Base-by-base conservation (phyloP, 768 basidiomycete species). In the Grammothele lineata region DNA sequence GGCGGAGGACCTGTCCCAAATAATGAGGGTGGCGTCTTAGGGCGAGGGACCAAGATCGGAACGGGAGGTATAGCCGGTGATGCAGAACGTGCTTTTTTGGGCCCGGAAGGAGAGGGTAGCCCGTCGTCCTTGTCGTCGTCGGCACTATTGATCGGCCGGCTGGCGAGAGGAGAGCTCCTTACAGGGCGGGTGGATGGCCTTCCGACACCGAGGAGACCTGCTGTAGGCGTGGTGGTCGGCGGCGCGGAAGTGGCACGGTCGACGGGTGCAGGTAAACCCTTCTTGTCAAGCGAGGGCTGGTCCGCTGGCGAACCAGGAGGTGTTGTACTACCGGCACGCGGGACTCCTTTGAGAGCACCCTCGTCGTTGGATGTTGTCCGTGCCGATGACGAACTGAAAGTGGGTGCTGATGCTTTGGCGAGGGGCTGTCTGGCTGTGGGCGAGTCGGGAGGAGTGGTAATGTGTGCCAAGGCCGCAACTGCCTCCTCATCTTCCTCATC, bases 81-180 rank as follows among this genome's bases (percentile, higher is more conserved):
- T 5, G 54, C 32, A 4, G 43, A 37, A 22, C 35, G 32, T 22
- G 39, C 43, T 15, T 52, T 43, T 21, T 49, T 43, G 30, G 44
- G 39, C 7, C 9, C 7, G 15, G 18, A 17, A 36, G 35, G 17
- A 40, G 27, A 22, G 48, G 33, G 40, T 35, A 47, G 22, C 38
- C 42, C 37, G 14, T 43, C 51, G 11, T 46, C 35, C 4, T 49
- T 37, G 14, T 43, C 27, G 3, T 37, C 44, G 1, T 42, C 43
- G 27, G 69, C 75, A 56, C 68, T 48, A 21, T 54, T 52, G 70
- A 77, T 45, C 68, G 68, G 43, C 5, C 73, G 69, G 47, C 64
- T 79, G 4, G 87, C 82, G 40, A 90, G 68, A 1, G 88, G 88
- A 3, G 88, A 89, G 54, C 88, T 90, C n/a, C 85, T 79, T 3